Evolutionary conservation across 371 early-diverging fungal genomes (phyloP).

Genomic region (Mucor circinelloides): DNA sequence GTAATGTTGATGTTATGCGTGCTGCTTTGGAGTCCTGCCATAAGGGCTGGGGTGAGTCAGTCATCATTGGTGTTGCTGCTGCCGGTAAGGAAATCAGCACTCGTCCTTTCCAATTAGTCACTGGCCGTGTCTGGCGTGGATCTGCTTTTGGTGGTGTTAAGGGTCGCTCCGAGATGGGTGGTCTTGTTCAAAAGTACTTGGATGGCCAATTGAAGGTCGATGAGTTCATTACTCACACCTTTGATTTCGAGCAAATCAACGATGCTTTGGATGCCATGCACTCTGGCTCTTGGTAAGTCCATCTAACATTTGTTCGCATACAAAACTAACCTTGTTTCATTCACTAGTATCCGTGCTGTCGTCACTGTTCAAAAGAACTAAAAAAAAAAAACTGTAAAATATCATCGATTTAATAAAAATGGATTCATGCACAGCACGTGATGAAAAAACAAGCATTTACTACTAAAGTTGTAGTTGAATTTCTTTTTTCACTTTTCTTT

Average conservation of each 20-base stretch:
- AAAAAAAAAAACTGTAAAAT: too few relatives aligned
- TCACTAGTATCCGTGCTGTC: constrained; percentile 64
- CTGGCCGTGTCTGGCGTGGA: constrained; percentile 95
- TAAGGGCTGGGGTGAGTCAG: constrained; percentile 91
- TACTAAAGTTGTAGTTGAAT: not conserved
- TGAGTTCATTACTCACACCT: constrained; percentile 86
- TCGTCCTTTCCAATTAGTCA: constrained; percentile 94
- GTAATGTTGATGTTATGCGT: constrained; percentile 91
- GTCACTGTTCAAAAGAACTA: constrained; percentile 42
- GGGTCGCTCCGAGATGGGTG: constrained; percentile 90
- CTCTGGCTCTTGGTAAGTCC: constrained; percentile 65
- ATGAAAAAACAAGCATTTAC: not conserved
- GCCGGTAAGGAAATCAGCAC: constrained; percentile 92
- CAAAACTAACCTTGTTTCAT: not conserved
- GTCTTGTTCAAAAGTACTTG: constrained; percentile 84
- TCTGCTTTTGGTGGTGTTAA: constrained; percentile 97
- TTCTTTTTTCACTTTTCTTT: not conserved
- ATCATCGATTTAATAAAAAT: not conserved
- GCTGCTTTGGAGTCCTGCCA: constrained; percentile 92
- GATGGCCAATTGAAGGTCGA: constrained; percentile 88
- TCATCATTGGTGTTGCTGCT: constrained; percentile 92
- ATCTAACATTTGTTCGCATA: too few relatives aligned
- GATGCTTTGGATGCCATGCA: constrained; percentile 93
- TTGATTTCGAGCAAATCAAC: constrained; percentile 84
- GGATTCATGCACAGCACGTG: constrained; percentile 3